phyloP scores from a whole-genome alignment of 805 yeast species.

The Kuraishia cidri region DNA sequence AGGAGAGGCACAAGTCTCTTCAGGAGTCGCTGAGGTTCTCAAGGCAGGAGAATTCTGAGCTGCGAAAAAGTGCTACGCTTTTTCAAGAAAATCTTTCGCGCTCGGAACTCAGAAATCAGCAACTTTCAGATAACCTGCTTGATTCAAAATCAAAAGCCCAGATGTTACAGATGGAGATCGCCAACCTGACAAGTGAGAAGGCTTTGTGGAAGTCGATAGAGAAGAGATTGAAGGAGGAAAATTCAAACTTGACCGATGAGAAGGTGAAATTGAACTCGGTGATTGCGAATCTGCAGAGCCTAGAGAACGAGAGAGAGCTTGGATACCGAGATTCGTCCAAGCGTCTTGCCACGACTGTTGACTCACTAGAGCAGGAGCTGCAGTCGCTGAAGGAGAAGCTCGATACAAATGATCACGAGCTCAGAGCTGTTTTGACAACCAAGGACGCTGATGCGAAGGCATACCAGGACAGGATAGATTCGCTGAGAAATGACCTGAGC shows the following conservation, averaged over 20 bases:
- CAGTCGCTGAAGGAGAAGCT: slow-evolving; percentile 34
- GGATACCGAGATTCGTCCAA: slow-evolving; percentile 38
- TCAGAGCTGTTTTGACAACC: slow-evolving; percentile 38
- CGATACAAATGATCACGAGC: slow-evolving; percentile 38
- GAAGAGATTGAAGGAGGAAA: slow-evolving; percentile 40
- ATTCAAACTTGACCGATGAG: slow-evolving; percentile 45
- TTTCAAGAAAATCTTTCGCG: slow-evolving; percentile 31
- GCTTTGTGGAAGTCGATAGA: slow-evolving; percentile 39
- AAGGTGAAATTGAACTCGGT: slow-evolving; percentile 47
- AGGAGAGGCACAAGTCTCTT: slow-evolving; percentile 37
- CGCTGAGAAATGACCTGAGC: slow-evolving; percentile 34
- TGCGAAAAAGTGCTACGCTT: slow-evolving; percentile 25
- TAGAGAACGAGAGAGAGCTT: slow-evolving; percentile 52
- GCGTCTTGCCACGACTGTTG: slow-evolving; percentile 39
- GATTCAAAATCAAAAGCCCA: slow-evolving; percentile 39
- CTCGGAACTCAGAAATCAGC: slow-evolving; percentile 41
- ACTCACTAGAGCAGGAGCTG: slow-evolving; percentile 37
- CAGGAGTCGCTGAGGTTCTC: slow-evolving; percentile 28
- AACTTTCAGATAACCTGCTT: slow-evolving; percentile 44
- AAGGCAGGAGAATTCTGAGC: slow-evolving; percentile 34
- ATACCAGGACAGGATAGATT: slow-evolving; percentile 52
- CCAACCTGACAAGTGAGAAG: slow-evolving; percentile 46
- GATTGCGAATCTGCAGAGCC: slow-evolving; percentile 49
- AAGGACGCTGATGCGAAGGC: slow-evolving; percentile 49
- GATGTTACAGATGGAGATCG: slow-evolving; percentile 31